Conservation (phyloP, 371 early-diverging fungal species). For the Rhizopus microsporus region DNA sequence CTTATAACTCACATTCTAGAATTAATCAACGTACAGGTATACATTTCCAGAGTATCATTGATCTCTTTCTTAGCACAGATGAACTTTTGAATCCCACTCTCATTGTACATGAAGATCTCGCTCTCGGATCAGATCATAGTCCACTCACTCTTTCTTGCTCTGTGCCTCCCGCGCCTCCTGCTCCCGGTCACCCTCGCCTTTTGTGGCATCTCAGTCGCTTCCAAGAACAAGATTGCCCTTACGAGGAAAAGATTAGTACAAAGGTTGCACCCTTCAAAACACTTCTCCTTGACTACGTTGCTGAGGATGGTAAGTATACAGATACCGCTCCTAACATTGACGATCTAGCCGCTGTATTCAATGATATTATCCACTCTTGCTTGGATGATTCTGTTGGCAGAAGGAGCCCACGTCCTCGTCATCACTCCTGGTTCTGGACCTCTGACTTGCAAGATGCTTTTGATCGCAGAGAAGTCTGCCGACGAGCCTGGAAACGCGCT, state of each 20-base stretch:
- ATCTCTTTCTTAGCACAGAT: slow-evolving; percentile 2
- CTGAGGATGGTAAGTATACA: neutral
- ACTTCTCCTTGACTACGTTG: neutral
- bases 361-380: neutral
- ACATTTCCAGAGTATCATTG: slow-evolving; percentile 2
- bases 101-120: neutral
- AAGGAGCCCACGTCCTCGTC: neutral
- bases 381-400: slow-evolving; percentile 8
- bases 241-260: too few relatives aligned
- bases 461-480: neutral
- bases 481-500: neutral
- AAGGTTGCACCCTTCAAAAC: neutral
- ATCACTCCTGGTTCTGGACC: slow-evolving; percentile 8
- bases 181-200: slow-evolving; percentile 6
- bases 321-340: neutral
- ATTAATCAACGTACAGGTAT: neutral
- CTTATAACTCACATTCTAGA: neutral
- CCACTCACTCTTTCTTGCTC: slow-evolving; percentile 5
- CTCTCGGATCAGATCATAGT: slow-evolving; percentile 4
- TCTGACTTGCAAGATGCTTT: neutral
- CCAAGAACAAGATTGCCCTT: slow-evolving; percentile 1
- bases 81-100: neutral
- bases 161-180: neutral
- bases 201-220: slow-evolving; percentile 6
- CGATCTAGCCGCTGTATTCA: neutral